These are phyloP conservation scores for Tolypocladium album DNA, from an alignment of 2,329 filamentous ascomycete genomes.

Conservation along the genomic window DNA sequence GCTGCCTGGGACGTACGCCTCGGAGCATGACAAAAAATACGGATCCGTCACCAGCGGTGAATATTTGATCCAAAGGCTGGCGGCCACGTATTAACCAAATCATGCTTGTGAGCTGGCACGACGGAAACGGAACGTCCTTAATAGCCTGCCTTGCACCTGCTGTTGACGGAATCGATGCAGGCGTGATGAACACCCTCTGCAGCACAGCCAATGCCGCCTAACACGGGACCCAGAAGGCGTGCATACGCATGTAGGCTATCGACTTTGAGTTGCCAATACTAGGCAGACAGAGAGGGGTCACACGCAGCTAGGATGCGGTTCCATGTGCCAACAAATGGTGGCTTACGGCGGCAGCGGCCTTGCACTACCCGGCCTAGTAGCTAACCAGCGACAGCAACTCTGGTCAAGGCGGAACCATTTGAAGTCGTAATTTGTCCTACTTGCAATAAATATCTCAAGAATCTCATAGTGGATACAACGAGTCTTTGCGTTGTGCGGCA, in stretches of 20 bases:
- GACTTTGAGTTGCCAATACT: neutral
- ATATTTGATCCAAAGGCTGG: conserved; percentile 68
- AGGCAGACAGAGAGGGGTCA: neutral
- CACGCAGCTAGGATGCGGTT: neutral
- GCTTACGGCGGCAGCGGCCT: neutral
- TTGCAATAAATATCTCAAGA: neutral
- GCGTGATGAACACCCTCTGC: neutral
- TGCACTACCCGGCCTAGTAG: neutral
- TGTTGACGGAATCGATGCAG: neutral
- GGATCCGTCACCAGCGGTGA: conserved; percentile 65
- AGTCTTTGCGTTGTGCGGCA: neutral
- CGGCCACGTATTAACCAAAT: conserved; percentile 52
- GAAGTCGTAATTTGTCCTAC: neutral
- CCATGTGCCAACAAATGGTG: neutral
- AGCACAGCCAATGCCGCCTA: neutral
- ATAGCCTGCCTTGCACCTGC: neutral
- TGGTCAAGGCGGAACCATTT: no score
- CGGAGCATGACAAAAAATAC: conserved; percentile 66
- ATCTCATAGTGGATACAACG: neutral
- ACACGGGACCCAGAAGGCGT: neutral
- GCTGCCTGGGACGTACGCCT: conserved; percentile 63
- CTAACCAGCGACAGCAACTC: neutral
- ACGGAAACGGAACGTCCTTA: neutral
- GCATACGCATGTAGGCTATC: neutral
- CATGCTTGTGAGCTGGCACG: neutral